Conservation (phyloP, 2,329 filamentous ascomycete species). For the Didymosphaeria variabile region DNA sequence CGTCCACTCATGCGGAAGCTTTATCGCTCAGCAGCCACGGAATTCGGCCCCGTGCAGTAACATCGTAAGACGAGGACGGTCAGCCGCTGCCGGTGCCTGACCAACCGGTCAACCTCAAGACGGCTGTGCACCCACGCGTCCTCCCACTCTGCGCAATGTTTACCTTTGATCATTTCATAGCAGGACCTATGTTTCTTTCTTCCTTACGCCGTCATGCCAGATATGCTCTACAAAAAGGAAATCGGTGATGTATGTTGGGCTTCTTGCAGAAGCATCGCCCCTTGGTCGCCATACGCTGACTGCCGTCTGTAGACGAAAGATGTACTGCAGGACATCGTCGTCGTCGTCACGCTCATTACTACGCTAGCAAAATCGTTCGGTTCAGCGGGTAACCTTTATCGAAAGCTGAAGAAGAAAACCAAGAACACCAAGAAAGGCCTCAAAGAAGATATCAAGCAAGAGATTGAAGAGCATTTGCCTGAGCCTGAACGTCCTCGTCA, state of each 20-base stretch:
- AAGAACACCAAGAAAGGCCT: conserved; percentile 22
- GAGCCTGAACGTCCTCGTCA: conserved; percentile 7
- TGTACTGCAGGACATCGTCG: conserved; percentile 33
- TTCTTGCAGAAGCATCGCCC: not conserved
- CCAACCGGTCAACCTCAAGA: conserved; percentile 14
- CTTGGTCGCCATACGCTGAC: not conserved
- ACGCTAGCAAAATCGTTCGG: conserved; percentile 41
- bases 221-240: conserved; percentile 11
- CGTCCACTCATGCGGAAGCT: conserved; percentile 1
- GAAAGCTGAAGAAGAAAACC: conserved; percentile 37
- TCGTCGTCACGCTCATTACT: conserved; percentile 42
- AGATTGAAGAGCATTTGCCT: conserved; percentile 11
- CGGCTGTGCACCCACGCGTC: not conserved
- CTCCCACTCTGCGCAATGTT: not conserved
- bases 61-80: conserved; percentile 13
- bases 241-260: conserved; percentile 14
- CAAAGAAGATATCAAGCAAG: conserved; percentile 16
- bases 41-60: conserved; percentile 14
- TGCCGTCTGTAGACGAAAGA: conserved; percentile 32
- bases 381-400: conserved; percentile 42
- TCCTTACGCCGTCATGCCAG: conserved; percentile 10
- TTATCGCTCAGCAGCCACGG: conserved; percentile 10
- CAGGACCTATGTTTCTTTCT: not conserved
- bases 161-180: not conserved
- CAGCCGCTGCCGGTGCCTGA: conserved; percentile 21